Base-by-base conservation (phyloP, 1,284 basidiomycete genomes). In the Cryptococcus hybrid region DNA sequence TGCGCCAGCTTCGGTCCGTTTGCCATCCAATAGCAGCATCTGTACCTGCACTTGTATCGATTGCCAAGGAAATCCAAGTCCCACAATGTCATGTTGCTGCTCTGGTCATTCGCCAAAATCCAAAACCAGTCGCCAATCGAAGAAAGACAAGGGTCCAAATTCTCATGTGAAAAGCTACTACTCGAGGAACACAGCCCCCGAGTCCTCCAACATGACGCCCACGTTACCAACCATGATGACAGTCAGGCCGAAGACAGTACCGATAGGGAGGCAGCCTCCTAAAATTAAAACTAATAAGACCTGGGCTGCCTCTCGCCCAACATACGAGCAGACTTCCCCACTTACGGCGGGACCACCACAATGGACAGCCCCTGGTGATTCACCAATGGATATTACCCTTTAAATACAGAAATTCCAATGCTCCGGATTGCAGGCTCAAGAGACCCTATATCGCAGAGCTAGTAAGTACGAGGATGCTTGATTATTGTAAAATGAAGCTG, bases 91-190 rank as follows among this genome's bases (percentile, higher is more conserved):
- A 12, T 48, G 53, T 45, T 47, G 48, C n/a, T 55, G 57, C 45
- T 47, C 45, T 5, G 12, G 43, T 5, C 52, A 50, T 18, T 51
- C 48, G 13, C 37, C 18, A 46, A 9, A 40, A 18, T 34, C 47
- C 57, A n/a, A 47, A 46, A 18, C 18, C 18, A 18, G 18, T 18
- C 18, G n/a, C 54, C 7, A 18, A 18, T 18, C 18, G 18, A 18
- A 18, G 18, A 18, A 18, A 18, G 18, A 34, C 35, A 38, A 51
- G 47, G 53, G 57, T 13, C 48, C 47, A 8, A 58, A 57, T 40
- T 34, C 52, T 9, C 47, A 58, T 44, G 44, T 59, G 4, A 53
- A 56, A 37, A 53, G 58, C n/a, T 59, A 59, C 49, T 59, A 59
- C 40, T 59, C 58, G n/a, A 49, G 36, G 13, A 18, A 47, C 3